Evolutionary conservation across 73 alveolate species (phyloP).

Genomic region (Tetrahymena malaccensis): DNA sequence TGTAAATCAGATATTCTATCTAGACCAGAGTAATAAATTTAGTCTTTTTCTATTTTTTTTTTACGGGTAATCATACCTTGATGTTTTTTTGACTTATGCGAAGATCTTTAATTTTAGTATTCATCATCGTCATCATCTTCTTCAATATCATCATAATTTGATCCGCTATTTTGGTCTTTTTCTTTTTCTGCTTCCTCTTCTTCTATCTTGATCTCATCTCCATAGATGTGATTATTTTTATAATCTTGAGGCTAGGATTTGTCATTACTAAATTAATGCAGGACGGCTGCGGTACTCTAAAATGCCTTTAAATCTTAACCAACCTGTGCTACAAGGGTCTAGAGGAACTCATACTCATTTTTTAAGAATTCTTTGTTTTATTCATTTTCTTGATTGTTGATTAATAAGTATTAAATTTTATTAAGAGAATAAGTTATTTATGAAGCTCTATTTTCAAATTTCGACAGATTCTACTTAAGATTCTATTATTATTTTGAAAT

Average conservation of each 20-base stretch:
- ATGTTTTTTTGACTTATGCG: neutral
- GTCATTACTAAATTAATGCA: neutral
- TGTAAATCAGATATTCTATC: neutral
- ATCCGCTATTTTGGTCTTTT: neutral
- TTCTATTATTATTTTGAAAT: neutral
- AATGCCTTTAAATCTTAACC: neutral
- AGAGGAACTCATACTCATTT: neutral
- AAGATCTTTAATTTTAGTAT: neutral
- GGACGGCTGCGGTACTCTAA: neutral
- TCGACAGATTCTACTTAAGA: neutral
- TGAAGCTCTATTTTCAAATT: neutral
- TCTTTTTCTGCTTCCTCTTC: neutral
- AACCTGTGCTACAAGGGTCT: neutral
- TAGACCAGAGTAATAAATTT: neutral
- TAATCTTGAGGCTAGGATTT: neutral
- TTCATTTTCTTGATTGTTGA: neutral
- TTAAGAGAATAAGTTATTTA: neutral
- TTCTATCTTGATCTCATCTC: neutral
- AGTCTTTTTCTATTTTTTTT: neutral
- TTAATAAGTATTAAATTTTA: neutral
- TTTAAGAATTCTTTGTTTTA: neutral
- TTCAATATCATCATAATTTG: neutral
- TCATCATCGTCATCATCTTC: neutral
- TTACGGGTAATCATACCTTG: neutral
- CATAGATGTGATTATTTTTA: neutral